Evolutionary conservation across 306 rosid genomes (phyloP).

Genomic region (Sicyos baderoa): DNA sequence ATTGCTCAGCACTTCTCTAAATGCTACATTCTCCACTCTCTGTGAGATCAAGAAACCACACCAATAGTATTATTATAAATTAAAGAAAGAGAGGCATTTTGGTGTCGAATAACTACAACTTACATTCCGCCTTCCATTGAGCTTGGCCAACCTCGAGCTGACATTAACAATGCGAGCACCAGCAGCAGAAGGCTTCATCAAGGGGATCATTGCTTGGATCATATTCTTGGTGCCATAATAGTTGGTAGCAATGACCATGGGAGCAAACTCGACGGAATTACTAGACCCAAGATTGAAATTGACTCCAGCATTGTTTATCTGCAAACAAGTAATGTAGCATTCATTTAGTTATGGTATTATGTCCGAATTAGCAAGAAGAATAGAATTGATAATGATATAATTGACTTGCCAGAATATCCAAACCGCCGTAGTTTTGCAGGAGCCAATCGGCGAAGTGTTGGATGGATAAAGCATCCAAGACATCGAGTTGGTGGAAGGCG

Average conservation of each 20-base stretch:
- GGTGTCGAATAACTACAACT: constrained; percentile 21
- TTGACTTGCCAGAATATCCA: constrained; percentile 75
- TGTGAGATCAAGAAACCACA: constrained; percentile 16
- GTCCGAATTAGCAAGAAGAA: too few relatives aligned
- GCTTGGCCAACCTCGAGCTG: constrained; percentile 73
- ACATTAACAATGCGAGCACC: constrained; percentile 77
- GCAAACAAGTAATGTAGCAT: constrained; percentile 14
- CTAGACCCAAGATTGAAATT: constrained; percentile 75
- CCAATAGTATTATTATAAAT: too few relatives aligned
- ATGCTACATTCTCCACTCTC: constrained; percentile 46
- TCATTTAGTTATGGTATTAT: not conserved
- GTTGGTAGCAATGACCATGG: constrained; percentile 58
- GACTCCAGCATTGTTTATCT: constrained; percentile 84
- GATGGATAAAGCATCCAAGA: constrained; percentile 58
- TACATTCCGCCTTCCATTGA: constrained; percentile 71
- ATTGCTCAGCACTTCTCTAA: constrained; percentile 53
- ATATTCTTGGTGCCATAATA: constrained; percentile 64
- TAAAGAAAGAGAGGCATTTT: not conserved
- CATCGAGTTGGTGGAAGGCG: constrained; percentile 59
- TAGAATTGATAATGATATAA: too few relatives aligned
- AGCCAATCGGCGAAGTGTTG: constrained; percentile 53
- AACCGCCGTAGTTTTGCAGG: constrained; percentile 60
- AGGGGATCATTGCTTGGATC: constrained; percentile 73
- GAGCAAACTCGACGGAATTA: constrained; percentile 62
- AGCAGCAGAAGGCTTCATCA: constrained; percentile 62